These are phyloP conservation scores for Saposhnikovia divaricata DNA, from an alignment of 129 eudicot species.

Conservation along the genomic window DNA sequence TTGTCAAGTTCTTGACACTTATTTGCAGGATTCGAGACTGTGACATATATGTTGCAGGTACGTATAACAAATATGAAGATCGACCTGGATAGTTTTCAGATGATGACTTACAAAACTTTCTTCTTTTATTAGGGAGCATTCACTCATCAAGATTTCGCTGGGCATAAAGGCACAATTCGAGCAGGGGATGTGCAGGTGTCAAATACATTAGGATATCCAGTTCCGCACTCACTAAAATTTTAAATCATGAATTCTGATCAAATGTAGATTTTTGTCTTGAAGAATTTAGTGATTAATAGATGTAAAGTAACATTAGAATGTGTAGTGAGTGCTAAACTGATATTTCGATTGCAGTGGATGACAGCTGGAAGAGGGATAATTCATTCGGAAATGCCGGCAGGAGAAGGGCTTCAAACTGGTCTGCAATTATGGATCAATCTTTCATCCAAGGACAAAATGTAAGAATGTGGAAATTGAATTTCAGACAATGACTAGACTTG, in stretches of 20 bases:
- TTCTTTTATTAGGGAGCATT: slow-evolving; percentile 48
- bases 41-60: slow-evolving; percentile 69
- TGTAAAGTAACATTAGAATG: not conserved
- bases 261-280: not conserved
- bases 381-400: slow-evolving; percentile 98
- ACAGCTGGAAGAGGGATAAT: slow-evolving; percentile 94
- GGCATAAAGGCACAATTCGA: slow-evolving; percentile 82
- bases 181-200: slow-evolving; percentile 81
- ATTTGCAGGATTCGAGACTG: slow-evolving; percentile 61
- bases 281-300: too few species aligned
- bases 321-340: not conserved
- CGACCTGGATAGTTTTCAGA: not conserved
- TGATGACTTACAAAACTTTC: not conserved
- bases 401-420: slow-evolving; percentile 61
- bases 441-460: slow-evolving; percentile 88
- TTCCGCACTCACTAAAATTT: too few species aligned
- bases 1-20: not conserved
- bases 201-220: not conserved
- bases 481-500: not conserved
- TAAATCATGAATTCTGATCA: not conserved
- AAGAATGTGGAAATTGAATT: slow-evolving; percentile 2
- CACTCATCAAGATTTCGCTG: slow-evolving; percentile 87
- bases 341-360: slow-evolving; percentile 69
- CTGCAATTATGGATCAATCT: slow-evolving; percentile 94
- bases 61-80: not conserved